These are phyloP conservation scores for Alternaria metachromatica DNA, from an alignment of 2,329 filamentous ascomycete genomes.

Conservation along the genomic window DNA sequence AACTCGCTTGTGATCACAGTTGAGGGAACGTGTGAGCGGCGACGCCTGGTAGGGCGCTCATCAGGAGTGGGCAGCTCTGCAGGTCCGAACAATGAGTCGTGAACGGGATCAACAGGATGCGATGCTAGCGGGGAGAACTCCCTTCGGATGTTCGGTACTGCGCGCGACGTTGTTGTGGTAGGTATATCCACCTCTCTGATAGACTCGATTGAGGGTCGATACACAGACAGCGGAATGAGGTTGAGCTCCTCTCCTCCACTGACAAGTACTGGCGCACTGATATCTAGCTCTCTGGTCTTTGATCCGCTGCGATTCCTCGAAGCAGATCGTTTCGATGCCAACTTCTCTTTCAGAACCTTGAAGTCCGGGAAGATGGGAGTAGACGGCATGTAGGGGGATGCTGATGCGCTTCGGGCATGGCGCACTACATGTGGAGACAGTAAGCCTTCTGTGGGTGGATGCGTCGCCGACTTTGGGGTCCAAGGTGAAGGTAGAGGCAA, in stretches of 20 bases:
- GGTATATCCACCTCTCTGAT: constrained; percentile 18
- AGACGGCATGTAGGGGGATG: constrained; percentile 36
- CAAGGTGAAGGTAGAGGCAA: constrained; percentile 28
- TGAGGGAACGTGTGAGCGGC: constrained; percentile 30
- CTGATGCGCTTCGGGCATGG: constrained; percentile 41
- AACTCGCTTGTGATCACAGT: constrained; percentile 21
- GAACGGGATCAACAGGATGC: constrained; percentile 36
- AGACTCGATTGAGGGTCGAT: constrained; percentile 22
- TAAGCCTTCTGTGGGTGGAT: constrained; percentile 29
- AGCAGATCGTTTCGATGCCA: constrained; percentile 35
- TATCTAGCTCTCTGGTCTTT: constrained; percentile 37
- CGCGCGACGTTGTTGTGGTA: constrained; percentile 4
- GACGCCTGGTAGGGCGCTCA: constrained; percentile 20
- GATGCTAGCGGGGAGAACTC: constrained; percentile 43
- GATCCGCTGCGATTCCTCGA: constrained; percentile 31
- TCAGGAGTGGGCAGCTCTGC: constrained; percentile 15
- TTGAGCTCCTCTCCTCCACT: constrained; percentile 41
- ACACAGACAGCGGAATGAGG: constrained; percentile 44
- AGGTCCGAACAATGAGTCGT: constrained; percentile 22
- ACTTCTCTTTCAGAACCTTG: constrained; percentile 40
- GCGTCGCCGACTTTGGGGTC: constrained; percentile 39
- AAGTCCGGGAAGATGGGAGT: constrained; percentile 41
- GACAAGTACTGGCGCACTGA: constrained; percentile 41
- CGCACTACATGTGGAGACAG: constrained; percentile 32
- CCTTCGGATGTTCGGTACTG: constrained; percentile 22